Percentiles rank a stretch among this genome's conserved stretches.
Conservation (phyloP, 2,329 filamentous ascomycete species). For the Cyclaneusma minus region DNA sequence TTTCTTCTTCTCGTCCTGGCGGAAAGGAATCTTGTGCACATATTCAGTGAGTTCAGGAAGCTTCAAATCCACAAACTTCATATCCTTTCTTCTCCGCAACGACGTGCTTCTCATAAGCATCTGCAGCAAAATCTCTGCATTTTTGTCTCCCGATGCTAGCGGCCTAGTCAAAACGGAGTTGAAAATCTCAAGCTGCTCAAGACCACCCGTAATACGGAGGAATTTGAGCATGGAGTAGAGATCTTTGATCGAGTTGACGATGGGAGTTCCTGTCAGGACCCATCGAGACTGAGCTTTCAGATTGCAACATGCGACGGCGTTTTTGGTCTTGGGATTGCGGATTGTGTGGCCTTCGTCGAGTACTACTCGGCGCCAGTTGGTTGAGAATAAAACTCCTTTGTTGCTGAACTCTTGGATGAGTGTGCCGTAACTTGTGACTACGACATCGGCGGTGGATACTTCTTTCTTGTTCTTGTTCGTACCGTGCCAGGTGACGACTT, state of each 20-base stretch:
- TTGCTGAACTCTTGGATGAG: constrained; percentile 35
- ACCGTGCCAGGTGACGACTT: constrained; percentile 63
- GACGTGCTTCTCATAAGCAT: constrained; percentile 68
- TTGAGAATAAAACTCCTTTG: constrained; percentile 38
- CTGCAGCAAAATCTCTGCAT: constrained; percentile 52
- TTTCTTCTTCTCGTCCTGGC: constrained; percentile 56
- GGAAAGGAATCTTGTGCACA: constrained; percentile 59
- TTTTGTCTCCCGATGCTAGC: constrained; percentile 38
- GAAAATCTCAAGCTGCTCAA: constrained; percentile 61
- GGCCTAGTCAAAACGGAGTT: constrained; percentile 56
- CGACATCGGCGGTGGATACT: constrained; percentile 53
- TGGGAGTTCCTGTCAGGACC: constrained; percentile 69
- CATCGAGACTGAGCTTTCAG: constrained; percentile 60
- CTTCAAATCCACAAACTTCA: constrained; percentile 72
- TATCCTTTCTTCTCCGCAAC: constrained; percentile 70
- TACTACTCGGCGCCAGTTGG: constrained; percentile 65
- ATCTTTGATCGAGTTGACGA: constrained; percentile 70
- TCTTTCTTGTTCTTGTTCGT: constrained; percentile 33
- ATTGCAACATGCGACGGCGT: constrained; percentile 49
- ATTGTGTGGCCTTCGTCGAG: constrained; percentile 76
- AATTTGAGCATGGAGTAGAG: constrained; percentile 70
- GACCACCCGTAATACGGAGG: constrained; percentile 57
- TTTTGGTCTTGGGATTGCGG: constrained; percentile 61
- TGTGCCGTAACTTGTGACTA: constrained; percentile 75
- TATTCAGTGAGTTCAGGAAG: constrained; percentile 66